These are phyloP conservation scores for Daedaleopsis sinensis DNA, from an alignment of 768 basidiomycete genomes.

Conservation along the genomic window DNA sequence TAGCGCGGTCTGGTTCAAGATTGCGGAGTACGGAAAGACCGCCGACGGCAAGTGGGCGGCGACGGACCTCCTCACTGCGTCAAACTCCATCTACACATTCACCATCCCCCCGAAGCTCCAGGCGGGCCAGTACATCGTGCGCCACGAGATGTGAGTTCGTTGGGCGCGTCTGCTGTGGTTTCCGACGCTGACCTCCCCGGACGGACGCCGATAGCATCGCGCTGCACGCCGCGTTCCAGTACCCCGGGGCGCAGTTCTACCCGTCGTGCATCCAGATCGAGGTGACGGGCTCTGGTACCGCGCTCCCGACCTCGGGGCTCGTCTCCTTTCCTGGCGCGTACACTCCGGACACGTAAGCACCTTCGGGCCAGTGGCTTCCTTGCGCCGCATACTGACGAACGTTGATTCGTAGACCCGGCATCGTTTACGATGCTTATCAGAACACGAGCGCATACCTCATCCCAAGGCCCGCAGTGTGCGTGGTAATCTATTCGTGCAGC, in stretches of 20 bases:
- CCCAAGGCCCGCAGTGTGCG: conserved; percentile 38
- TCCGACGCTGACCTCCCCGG: too few relatives aligned
- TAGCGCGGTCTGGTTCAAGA: conserved; percentile 56
- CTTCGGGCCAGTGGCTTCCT: background rate
- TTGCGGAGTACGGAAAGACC: conserved; percentile 47
- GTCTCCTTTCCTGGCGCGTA: conserved; percentile 55
- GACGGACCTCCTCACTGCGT: conserved; percentile 40
- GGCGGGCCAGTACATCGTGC: conserved; percentile 51
- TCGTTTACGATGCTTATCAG: conserved; percentile 40
- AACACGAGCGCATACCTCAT: conserved; percentile 40
- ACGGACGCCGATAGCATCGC: too few relatives aligned
- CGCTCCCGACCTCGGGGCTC: conserved; percentile 42
- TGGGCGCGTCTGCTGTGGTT: too few relatives aligned
- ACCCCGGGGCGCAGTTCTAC: conserved; percentile 49
- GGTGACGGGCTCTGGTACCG: conserved; percentile 49
- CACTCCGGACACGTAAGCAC: conserved; percentile 36
- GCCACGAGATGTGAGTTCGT: conserved; percentile 52
- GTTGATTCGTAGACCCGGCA: conserved; percentile 25
- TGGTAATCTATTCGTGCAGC: too few relatives aligned
- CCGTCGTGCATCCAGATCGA: conserved; percentile 51
- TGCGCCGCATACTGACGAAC: background rate
- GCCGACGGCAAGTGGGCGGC: conserved; percentile 49
- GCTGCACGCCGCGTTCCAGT: conserved; percentile 41
- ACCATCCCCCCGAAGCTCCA: conserved; percentile 45
- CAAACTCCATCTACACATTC: conserved; percentile 48